Evolutionary conservation across 1,284 basidiomycete species (phyloP).

Genomic region (Cryptococcus amylolentus): DNA sequence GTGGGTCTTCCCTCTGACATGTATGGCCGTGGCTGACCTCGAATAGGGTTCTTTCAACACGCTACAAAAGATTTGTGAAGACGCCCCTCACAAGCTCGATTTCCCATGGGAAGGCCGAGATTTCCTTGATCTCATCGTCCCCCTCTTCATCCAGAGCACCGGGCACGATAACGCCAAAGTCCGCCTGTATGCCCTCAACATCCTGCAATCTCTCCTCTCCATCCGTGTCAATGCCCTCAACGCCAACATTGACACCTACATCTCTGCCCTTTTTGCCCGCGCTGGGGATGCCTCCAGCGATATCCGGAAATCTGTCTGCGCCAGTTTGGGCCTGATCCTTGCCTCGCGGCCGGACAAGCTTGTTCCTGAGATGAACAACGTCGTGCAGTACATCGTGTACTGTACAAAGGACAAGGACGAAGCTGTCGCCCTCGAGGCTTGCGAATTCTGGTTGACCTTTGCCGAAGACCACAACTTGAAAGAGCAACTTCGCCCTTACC

Average conservation of each 20-base stretch:
- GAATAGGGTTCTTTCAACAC: slow-evolving; percentile 86
- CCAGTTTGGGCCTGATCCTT: slow-evolving; percentile 88
- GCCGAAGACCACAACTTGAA: slow-evolving; percentile 88
- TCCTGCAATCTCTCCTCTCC: slow-evolving; percentile 88
- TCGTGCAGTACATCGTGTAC: slow-evolving; percentile 98
- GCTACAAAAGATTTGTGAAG: slow-evolving; percentile 93
- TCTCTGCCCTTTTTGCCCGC: slow-evolving; percentile 87
- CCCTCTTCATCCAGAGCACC: slow-evolving; percentile 83
- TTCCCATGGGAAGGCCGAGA: slow-evolving; percentile 77
- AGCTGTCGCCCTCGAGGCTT: slow-evolving; percentile 90
- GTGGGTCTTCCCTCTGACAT: slow-evolving; percentile 55
- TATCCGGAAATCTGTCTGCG: slow-evolving; percentile 92
- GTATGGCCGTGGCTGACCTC: not conserved
- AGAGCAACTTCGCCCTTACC: slow-evolving; percentile 76
- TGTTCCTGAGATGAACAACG: slow-evolving; percentile 90
- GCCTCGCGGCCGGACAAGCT: slow-evolving; percentile 92
- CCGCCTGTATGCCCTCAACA: slow-evolving; percentile 88
- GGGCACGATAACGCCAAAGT: slow-evolving; percentile 70
- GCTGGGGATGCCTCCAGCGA: slow-evolving; percentile 90
- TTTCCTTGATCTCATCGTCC: slow-evolving; percentile 89
- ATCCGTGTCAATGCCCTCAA: slow-evolving; percentile 77
- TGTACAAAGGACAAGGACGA: slow-evolving; percentile 96
- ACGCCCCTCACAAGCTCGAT: slow-evolving; percentile 93
- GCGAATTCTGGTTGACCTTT: slow-evolving; percentile 99
- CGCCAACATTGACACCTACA: slow-evolving; percentile 87